Evolutionary conservation across 2,329 filamentous ascomycete genomes (phyloP), one percentile per base, ranked within the genome.

Genomic region (Talaromyces sp.): DNA sequence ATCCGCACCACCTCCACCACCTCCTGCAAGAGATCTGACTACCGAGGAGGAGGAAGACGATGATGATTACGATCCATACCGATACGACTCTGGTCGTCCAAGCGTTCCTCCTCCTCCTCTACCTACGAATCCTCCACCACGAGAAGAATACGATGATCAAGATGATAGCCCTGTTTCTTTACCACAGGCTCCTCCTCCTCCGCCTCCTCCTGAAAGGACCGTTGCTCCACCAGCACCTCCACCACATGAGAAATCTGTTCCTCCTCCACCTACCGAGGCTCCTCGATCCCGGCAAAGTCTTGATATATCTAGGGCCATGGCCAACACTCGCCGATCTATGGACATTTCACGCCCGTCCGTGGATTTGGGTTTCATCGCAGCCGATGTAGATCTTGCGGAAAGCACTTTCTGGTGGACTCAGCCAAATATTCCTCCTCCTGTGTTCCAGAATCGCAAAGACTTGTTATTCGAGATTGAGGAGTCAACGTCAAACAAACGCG

Each of bases 331-430:
- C 63, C 80, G 84, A 66, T 97, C 93, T 3, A 87, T 91, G 77
- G 95, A 99, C 69, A 82, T 90, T 64, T 78, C 85, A 45, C 87
- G 94, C 56, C 89, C 91, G 1, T 90, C 89, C 6, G 85, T 88
- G 66, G 91, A 94, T 69, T 88, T 89, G 52, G 91, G 92, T 1
- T 96, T 89, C 73, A 94, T 98, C 68, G 95, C 95, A 47, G 89
- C 89, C 64, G 93, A 98, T 66, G 79, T 98, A 64, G 93, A 98
- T 72, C 82, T 98, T 43, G 89, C 87, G 13, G 82, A 86, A 52
- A 84, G 85, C 59, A 90, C 87, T 19, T 86, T 89, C 60, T 99
- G 95, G 95, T 99, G 94, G 93, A 87, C 90, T 43, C 88, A 93
- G 72, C 84, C 89, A 11, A 91, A 91, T 68, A 87, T 87, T 43